Evolutionary conservation across 2,329 filamentous ascomycete genomes (phyloP).

Genomic region (Colletotrichum sp.): DNA sequence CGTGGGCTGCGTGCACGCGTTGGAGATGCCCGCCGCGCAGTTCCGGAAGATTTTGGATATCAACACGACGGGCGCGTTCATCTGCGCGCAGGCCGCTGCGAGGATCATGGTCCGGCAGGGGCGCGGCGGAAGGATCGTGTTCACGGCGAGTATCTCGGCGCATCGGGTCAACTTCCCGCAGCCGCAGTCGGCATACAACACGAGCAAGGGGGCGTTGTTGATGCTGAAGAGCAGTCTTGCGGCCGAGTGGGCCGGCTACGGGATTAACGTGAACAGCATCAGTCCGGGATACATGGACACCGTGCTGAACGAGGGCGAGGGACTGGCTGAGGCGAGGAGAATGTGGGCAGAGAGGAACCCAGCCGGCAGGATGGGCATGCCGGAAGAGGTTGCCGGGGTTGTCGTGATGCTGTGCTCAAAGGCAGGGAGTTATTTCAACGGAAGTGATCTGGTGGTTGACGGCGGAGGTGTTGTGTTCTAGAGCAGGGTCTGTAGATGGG

Average conservation of each 20-base stretch:
- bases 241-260: conserved; percentile 74
- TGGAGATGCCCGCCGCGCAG: conserved; percentile 61
- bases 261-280: conserved; percentile 73
- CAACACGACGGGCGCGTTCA: conserved; percentile 73
- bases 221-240: conserved; percentile 69
- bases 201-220: conserved; percentile 70
- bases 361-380: conserved; percentile 67
- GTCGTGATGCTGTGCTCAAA: conserved; percentile 64
- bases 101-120: conserved; percentile 56
- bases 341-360: conserved; percentile 66
- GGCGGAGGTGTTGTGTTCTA: conserved; percentile 44
- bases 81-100: conserved; percentile 68
- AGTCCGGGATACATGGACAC: conserved; percentile 81
- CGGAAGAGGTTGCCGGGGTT: conserved; percentile 66
- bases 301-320: conserved; percentile 70
- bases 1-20: conserved; percentile 64
- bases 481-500: neutral
- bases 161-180: conserved; percentile 75
- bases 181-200: conserved; percentile 75
- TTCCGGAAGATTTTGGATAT: conserved; percentile 71
- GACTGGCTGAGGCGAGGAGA: conserved; percentile 54
- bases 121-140: conserved; percentile 64
- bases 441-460: conserved; percentile 68
- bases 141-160: conserved; percentile 71
- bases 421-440: conserved; percentile 71